phyloP scores from a whole-genome alignment of 805 yeast species.

The Candida stauntonica region DNA sequence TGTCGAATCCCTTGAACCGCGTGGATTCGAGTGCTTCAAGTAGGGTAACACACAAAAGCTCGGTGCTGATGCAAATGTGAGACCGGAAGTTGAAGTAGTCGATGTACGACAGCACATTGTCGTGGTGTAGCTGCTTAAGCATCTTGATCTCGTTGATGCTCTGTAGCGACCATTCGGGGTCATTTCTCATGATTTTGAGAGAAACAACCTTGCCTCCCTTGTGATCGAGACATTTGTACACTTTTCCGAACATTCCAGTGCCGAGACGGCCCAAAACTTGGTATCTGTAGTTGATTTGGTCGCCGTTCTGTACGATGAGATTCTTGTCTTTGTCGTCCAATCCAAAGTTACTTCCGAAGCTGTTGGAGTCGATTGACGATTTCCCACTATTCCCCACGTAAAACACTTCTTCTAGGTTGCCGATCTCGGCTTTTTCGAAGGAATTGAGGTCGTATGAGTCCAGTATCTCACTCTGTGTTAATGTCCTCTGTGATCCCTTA shows the following conservation, averaged over 20 bases:
- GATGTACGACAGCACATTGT: slow-evolving; percentile 40
- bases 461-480: slow-evolving; percentile 6
- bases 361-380: slow-evolving; percentile 4
- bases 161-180: slow-evolving; percentile 69
- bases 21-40: slow-evolving; percentile 53
- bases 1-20: slow-evolving; percentile 45
- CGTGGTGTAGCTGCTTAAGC: slow-evolving; percentile 41
- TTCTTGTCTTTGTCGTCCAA: slow-evolving; percentile 70
- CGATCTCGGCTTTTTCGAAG: slow-evolving; percentile 60
- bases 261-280: slow-evolving; percentile 60
- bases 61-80: slow-evolving; percentile 79
- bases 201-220: slow-evolving; percentile 58
- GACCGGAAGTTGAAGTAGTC: slow-evolving; percentile 77
- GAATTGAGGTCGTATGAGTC: slow-evolving; percentile 33
- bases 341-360: slow-evolving; percentile 37
- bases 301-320: slow-evolving; percentile 49
- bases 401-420: slow-evolving; percentile 44
- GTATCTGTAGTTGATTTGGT: slow-evolving; percentile 74
- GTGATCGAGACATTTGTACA: slow-evolving; percentile 64
- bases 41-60: slow-evolving; percentile 61
- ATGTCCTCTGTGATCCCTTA: not conserved
- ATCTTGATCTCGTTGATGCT: slow-evolving; percentile 74
- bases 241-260: slow-evolving; percentile 80
- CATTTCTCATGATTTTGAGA: slow-evolving; percentile 70
- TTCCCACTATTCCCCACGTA: slow-evolving; percentile 39